phyloP scores from a whole-genome alignment of 805 yeast species.

The Blastobotrys americana region DNA sequence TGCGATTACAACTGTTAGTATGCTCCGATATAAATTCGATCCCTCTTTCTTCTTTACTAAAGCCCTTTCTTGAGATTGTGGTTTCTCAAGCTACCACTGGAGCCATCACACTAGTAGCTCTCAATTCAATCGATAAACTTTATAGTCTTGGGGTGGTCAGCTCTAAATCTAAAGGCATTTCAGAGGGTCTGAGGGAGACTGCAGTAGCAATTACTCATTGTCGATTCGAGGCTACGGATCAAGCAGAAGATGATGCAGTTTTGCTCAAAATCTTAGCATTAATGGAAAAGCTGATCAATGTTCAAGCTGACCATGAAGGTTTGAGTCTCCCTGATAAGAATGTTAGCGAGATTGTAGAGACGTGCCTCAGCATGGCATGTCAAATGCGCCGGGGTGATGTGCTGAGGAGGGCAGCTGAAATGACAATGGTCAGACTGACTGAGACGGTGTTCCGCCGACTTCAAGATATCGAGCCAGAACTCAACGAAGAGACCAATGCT shows the following conservation, averaged over 20 bases:
- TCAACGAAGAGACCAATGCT: constrained; percentile 37
- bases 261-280: constrained; percentile 73
- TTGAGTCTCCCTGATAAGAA: constrained; percentile 67
- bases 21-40: constrained; percentile 45
- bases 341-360: constrained; percentile 81
- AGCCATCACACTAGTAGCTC: constrained; percentile 71
- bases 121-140: constrained; percentile 67
- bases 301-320: constrained; percentile 46
- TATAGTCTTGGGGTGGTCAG: constrained; percentile 63
- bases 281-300: constrained; percentile 57
- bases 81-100: constrained; percentile 84
- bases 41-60: constrained; percentile 66
- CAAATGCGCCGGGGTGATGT: constrained; percentile 89
- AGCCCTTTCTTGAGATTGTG: constrained; percentile 79
- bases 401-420: constrained; percentile 80
- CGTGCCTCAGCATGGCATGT: constrained; percentile 85
- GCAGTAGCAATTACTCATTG: constrained; percentile 82
- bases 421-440: constrained; percentile 65
- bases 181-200: constrained; percentile 54
- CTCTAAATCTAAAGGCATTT: constrained; percentile 45
- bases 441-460: constrained; percentile 59
- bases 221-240: constrained; percentile 92
- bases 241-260: constrained; percentile 85
- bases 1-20: constrained; percentile 62
- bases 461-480: constrained; percentile 44